Conservation (phyloP, 225 moss, liverwort and hornwort genomes). For the Takakia lepidozioides region DNA sequence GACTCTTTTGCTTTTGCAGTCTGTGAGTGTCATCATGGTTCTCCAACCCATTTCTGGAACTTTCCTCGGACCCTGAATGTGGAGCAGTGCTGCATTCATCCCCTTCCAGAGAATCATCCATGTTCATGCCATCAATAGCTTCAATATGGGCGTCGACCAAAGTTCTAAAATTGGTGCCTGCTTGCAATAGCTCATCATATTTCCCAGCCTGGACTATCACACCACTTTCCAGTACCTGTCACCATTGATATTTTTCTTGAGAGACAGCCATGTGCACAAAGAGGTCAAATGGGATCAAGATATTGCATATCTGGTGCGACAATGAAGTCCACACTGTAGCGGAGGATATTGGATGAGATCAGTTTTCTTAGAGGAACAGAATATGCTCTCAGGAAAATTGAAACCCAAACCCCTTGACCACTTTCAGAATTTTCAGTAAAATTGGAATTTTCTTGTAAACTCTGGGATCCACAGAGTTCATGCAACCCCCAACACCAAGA, state of each 20-base stretch:
- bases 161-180: conserved; percentile 33
- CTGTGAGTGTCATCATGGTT: conserved; percentile 15
- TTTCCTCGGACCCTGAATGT: not conserved
- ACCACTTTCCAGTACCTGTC: conserved; percentile 48
- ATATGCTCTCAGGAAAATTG: not conserved
- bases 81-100: conserved; percentile 10
- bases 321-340: not conserved
- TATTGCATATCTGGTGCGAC: no score
- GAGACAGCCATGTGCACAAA: not conserved
- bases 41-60: conserved; percentile 17
- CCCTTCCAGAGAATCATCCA: conserved; percentile 23
- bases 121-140: conserved; percentile 34
- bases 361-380: no score
- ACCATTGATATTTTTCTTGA: conserved; percentile 2
- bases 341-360: no score
- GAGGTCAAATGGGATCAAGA: not conserved
- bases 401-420: no score
- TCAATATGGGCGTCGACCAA: conserved; percentile 54
- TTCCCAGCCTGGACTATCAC: conserved; percentile 45
- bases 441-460: not conserved
- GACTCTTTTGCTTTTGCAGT: conserved; percentile 25
- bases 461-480: not conserved
- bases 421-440: not conserved
- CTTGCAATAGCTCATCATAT: conserved; percentile 44
- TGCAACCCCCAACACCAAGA: not conserved